A percentile compares a stretch with the other conserved stretches of the same genome.
phyloP scores from a whole-genome alignment of 2,329 filamentous ascomycete genomes.

The Ceratocystis albifundus region DNA sequence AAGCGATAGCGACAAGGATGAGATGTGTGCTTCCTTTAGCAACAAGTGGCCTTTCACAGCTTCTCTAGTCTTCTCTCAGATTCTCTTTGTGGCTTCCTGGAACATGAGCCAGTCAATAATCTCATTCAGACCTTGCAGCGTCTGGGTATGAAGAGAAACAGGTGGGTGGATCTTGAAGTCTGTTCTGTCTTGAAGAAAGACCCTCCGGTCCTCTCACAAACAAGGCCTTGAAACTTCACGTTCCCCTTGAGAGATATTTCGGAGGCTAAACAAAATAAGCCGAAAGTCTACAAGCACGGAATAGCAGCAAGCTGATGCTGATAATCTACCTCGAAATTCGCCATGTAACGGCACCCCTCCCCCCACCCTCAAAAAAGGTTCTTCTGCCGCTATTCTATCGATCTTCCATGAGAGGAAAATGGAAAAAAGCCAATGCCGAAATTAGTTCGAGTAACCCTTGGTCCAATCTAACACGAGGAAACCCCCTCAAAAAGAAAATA shows the following conservation, averaged over 20 bases:
- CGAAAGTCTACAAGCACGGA: not conserved
- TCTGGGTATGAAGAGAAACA: no score
- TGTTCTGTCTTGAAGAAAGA: no score
- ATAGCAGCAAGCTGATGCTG: not conserved
- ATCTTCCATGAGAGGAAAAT: not conserved
- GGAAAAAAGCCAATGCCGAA: not conserved
- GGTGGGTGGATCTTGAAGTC: no score
- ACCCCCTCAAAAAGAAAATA: not conserved
- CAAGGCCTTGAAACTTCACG: not conserved
- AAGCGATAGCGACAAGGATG: not conserved
- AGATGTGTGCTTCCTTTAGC: not conserved
- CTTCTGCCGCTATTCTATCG: constrained; percentile 2
- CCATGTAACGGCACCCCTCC: not conserved
- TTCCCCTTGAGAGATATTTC: no score
- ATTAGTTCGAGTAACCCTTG: not conserved
- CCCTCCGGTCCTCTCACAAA: not conserved
- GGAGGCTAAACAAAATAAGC: not conserved
- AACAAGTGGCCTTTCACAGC: constrained; percentile 4
- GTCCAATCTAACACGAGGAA: not conserved
- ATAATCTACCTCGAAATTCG: not conserved
- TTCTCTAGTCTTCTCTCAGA: not conserved
- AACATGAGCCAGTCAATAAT: not conserved
- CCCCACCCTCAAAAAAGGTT: constrained; percentile 1
- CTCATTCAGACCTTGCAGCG: no score
- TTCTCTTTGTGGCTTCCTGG: not conserved